Evolutionary conservation across 2,329 filamentous ascomycete species (phyloP).

Genomic region (Emmonsiellopsis sp.): DNA sequence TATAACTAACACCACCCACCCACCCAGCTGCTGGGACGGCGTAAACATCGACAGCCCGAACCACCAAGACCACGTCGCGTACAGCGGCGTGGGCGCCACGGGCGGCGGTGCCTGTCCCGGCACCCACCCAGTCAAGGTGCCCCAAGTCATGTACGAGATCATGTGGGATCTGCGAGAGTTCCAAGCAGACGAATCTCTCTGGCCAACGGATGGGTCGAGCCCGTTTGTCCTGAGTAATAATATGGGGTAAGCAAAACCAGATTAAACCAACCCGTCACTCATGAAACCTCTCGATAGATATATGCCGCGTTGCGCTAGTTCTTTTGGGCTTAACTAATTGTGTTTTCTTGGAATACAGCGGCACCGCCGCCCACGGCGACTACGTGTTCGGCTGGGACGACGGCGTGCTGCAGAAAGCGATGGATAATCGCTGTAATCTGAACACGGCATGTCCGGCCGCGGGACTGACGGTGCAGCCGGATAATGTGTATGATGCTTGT

Average conservation of each 20-base stretch:
- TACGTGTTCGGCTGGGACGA: not conserved
- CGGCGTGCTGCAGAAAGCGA: not conserved
- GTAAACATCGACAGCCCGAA: constrained; percentile 20
- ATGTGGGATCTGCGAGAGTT: constrained; percentile 33
- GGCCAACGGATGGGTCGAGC: not conserved
- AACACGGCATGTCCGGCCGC: not conserved
- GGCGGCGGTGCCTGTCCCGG: constrained; percentile 15
- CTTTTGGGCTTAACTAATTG: not conserved
- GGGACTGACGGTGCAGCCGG: not conserved
- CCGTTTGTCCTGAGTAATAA: not conserved
- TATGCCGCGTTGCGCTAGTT: not conserved
- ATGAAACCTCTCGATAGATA: not conserved
- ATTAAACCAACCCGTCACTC: too few species aligned
- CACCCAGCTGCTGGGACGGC: constrained; percentile 22
- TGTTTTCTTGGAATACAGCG: not conserved
- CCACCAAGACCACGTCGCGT: constrained; percentile 24
- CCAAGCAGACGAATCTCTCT: not conserved
- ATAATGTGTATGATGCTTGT: not conserved
- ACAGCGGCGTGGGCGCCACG: constrained; percentile 16
- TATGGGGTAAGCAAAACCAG: not conserved
- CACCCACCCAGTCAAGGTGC: constrained; percentile 43
- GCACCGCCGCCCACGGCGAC: not conserved
- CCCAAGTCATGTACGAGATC: constrained; percentile 52
- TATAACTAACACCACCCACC: not conserved
- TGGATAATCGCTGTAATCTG: not conserved